Conservation (phyloP, 116 monocot genomes). For the Papilionanthe hybrid region DNA sequence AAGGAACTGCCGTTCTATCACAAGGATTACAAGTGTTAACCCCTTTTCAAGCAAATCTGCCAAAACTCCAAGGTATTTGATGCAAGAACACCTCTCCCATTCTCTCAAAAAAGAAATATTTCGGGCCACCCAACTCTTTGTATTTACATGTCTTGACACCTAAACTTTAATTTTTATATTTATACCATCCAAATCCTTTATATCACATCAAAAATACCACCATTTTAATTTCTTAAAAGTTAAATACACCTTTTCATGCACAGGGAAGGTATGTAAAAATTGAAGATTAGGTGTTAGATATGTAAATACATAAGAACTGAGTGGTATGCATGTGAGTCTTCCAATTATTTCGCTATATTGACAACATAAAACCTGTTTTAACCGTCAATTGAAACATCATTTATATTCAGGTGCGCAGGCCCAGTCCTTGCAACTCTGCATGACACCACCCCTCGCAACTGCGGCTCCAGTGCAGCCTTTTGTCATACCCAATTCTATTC, state of each 20-base stretch:
- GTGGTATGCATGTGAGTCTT: too few species aligned
- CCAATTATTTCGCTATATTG: too few species aligned
- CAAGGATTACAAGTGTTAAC: slow-evolving; percentile 14
- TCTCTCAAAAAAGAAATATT: background rate
- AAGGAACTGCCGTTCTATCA: slow-evolving; percentile 11
- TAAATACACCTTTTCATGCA: too few species aligned
- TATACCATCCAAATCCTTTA: background rate
- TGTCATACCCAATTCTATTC: background rate
- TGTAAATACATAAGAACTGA: too few species aligned
- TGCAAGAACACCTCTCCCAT: background rate
- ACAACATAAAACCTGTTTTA: too few species aligned
- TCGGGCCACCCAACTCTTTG: too few species aligned
- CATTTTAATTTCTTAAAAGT: too few species aligned
- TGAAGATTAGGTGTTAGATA: too few species aligned
- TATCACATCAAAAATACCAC: too few species aligned
- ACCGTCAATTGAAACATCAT: background rate
- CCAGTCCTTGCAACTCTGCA: slow-evolving; percentile 10
- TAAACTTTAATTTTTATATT: background rate
- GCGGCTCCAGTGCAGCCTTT: slow-evolving; percentile 7
- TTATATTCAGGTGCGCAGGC: slow-evolving; percentile 14
- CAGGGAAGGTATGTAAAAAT: too few species aligned
- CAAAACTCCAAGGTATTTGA: slow-evolving; percentile 21
- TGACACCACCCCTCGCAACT: slow-evolving; percentile 1
- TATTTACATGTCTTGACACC: too few species aligned
- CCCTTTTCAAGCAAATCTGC: slow-evolving; percentile 13